Conservation (phyloP, 768 basidiomycete species). For the Lentinula aciculospora region DNA sequence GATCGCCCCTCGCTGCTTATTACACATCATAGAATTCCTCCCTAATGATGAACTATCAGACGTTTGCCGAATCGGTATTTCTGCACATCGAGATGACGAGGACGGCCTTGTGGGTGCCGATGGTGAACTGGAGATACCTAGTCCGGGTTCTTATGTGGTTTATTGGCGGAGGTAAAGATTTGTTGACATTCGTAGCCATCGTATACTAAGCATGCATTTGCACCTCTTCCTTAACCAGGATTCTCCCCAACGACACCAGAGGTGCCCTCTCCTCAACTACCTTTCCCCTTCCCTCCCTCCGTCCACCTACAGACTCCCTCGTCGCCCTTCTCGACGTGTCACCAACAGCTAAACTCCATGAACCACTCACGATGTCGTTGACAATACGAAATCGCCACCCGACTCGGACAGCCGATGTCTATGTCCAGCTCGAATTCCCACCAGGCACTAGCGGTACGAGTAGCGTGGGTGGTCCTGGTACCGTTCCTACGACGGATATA, state of each 20-base stretch:
- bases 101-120: constrained; percentile 27
- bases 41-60: constrained; percentile 62
- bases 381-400: constrained; percentile 63
- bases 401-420: constrained; percentile 60
- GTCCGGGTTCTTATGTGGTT: constrained; percentile 56
- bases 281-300: constrained; percentile 57
- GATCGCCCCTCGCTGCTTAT: neutral
- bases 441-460: constrained; percentile 23
- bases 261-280: constrained; percentile 42
- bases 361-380: constrained; percentile 48
- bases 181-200: constrained; percentile 1
- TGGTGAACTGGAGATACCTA: constrained; percentile 26
- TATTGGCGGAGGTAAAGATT: constrained; percentile 56
- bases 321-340: constrained; percentile 64
- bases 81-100: constrained; percentile 5
- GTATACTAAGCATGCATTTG: too few species aligned
- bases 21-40: constrained; percentile 42
- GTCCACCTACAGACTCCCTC: constrained; percentile 55
- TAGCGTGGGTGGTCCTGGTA: too few species aligned
- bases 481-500: neutral
- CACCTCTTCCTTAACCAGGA: constrained; percentile 35
- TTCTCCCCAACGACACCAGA: constrained; percentile 32
- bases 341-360: constrained; percentile 58
- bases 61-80: constrained; percentile 45
- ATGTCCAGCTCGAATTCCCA: constrained; percentile 62